These are phyloP conservation scores for Austroboletus eburneus DNA, from an alignment of 768 basidiomycete genomes.

Conservation along the genomic window DNA sequence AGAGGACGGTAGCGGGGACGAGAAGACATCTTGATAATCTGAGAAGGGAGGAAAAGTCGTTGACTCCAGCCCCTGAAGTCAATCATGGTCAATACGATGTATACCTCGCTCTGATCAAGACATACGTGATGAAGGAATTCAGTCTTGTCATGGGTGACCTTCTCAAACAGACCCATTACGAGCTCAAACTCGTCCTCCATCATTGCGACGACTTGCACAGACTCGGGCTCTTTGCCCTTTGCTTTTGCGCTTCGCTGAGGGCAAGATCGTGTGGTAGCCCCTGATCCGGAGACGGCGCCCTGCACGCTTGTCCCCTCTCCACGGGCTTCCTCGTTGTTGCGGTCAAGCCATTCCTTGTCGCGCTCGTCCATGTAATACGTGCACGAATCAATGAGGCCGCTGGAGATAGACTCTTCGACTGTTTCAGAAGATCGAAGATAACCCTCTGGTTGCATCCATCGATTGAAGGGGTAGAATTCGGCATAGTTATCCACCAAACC, in stretches of 20 bases:
- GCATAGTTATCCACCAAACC: slow-evolving; percentile 76
- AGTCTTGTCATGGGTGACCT: slow-evolving; percentile 82
- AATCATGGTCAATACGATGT: not conserved
- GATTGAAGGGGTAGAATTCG: slow-evolving; percentile 62
- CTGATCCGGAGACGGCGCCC: slow-evolving; percentile 54
- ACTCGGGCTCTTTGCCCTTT: slow-evolving; percentile 82
- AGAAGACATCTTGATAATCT: slow-evolving; percentile 68
- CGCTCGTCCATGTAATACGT: slow-evolving; percentile 95
- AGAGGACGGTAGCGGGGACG: slow-evolving; percentile 51
- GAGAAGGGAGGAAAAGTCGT: slow-evolving; percentile 69
- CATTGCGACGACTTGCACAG: slow-evolving; percentile 58
- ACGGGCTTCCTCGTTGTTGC: slow-evolving; percentile 81
- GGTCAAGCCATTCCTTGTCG: slow-evolving; percentile 92
- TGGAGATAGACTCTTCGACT: slow-evolving; percentile 67
- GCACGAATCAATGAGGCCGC: slow-evolving; percentile 67
- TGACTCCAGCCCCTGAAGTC: slow-evolving; percentile 53
- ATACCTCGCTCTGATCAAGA: not conserved
- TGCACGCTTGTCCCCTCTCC: slow-evolving; percentile 83
- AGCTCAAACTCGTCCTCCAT: slow-evolving; percentile 92
- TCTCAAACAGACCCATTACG: slow-evolving; percentile 93
- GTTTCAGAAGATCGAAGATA: slow-evolving; percentile 83
- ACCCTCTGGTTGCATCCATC: slow-evolving; percentile 73
- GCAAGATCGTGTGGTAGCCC: slow-evolving; percentile 51
- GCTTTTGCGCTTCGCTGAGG: slow-evolving; percentile 64
- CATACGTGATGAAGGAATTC: slow-evolving; percentile 84